Percentiles rank a stretch among this genome's conserved stretches.
phyloP scores from a whole-genome alignment of 2,329 filamentous ascomycete genomes.

The Phoma sp. region DNA sequence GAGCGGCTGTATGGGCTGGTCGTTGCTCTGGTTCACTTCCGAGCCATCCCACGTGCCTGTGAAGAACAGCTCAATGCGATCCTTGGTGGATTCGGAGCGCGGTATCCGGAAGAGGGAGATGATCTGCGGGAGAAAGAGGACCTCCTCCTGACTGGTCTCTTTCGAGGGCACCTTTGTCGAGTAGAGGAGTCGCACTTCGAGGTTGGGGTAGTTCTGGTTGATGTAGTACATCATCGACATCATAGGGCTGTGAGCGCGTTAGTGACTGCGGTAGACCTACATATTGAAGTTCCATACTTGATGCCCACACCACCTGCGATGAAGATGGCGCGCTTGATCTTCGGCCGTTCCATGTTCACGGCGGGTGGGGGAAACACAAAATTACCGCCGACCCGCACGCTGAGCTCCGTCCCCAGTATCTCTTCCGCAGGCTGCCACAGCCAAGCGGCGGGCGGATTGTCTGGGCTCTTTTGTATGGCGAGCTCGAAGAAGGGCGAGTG shows the following conservation, averaged over 20 bases:
- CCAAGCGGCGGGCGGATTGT: slow-evolving; percentile 78
- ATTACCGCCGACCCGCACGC: slow-evolving; percentile 78
- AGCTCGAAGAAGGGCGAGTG: slow-evolving; percentile 71
- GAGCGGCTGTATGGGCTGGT: slow-evolving; percentile 41
- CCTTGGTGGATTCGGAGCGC: slow-evolving; percentile 34
- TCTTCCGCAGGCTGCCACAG: slow-evolving; percentile 67
- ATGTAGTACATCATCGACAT: slow-evolving; percentile 75
- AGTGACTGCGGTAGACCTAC: slow-evolving; percentile 13
- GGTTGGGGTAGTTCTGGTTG: slow-evolving; percentile 52
- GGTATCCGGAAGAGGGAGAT: slow-evolving; percentile 42
- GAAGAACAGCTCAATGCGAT: slow-evolving; percentile 47
- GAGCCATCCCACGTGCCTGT: slow-evolving; percentile 44
- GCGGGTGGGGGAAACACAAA: slow-evolving; percentile 78
- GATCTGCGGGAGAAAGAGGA: slow-evolving; percentile 48
- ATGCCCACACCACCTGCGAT: slow-evolving; percentile 84
- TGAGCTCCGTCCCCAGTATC: slow-evolving; percentile 66
- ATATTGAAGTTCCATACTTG: slow-evolving; percentile 61
- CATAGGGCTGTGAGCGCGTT: slow-evolving; percentile 62
- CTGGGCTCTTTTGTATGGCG: slow-evolving; percentile 75
- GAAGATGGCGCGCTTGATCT: slow-evolving; percentile 70
- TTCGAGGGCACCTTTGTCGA: slow-evolving; percentile 56
- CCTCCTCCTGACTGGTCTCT: slow-evolving; percentile 37
- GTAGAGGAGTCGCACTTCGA: slow-evolving; percentile 69
- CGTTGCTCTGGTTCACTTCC: slow-evolving; percentile 30
- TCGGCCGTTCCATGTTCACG: slow-evolving; percentile 44